Base-by-base conservation (phyloP, 2,329 filamentous ascomycete genomes). In the Aureobasidium sp. region DNA sequence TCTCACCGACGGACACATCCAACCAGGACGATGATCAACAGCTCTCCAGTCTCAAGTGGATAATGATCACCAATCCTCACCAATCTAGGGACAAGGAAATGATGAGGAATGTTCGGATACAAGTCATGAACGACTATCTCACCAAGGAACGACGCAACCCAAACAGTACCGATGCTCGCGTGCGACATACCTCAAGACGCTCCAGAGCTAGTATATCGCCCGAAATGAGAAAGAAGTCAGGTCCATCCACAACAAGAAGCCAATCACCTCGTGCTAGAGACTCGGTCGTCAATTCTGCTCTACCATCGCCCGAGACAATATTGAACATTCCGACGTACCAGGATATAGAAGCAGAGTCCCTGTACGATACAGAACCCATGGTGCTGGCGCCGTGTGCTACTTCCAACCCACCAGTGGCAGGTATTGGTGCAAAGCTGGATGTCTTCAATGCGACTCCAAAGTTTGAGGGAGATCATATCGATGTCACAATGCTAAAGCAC, bases 71-170 rank as follows among this genome's bases (percentile, higher is more conserved):
- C 30, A 63, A 70, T 44, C 69, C 68, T 4, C 64, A 60, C 14
- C 62, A 72, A 53, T 65, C 69, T 39, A 69, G 65, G 50, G 66
- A 72, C 48, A 67, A 65, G 39, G 63, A 61, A 3, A 66, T 67
- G 14, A 68, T 71, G 67, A 65, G 66, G 29, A 65, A 68, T 49
- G 68, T 69, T 44, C 69, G 70, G 2, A 63, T 66, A 45, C 67
- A 69, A 61, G 70, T 72, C 25, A 72, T 72, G 70, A 63, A 69
- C 36, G 65, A 70, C 54, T 72, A 70, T 49, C 64, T 72, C 7
- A 64, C 64, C 37, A 71, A 72, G 59, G 68, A 71, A 36, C 64
- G 67, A 27, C 60, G 61, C 32, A 67, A 70, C 16, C 68, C 69
- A 13, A 44, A 54, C 29, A 67, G 65, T 45, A 68, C 54, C 14